phyloP scores from a whole-genome alignment of 2,329 filamentous ascomycete species.

The Talaromyces sp. region DNA sequence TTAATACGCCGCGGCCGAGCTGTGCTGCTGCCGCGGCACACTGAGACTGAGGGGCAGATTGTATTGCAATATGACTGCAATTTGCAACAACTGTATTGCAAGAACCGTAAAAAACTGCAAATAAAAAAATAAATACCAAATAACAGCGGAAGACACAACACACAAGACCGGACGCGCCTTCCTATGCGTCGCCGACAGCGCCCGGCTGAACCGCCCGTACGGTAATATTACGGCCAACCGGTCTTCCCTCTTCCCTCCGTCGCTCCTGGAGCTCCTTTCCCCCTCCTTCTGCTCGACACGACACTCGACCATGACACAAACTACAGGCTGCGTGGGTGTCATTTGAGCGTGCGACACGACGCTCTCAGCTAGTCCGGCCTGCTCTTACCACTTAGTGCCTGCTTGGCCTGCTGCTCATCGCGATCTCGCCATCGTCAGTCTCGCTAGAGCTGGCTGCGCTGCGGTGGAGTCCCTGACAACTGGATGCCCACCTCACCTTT shows the following conservation, averaged over 20 bases:
- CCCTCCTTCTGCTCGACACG: not conserved
- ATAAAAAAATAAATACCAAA: too few species aligned
- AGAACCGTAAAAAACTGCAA: too few species aligned
- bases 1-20: not conserved
- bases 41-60: too few species aligned
- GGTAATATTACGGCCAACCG: not conserved
- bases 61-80: not conserved
- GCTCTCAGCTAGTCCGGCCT: not conserved
- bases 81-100: not conserved
- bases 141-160: not conserved
- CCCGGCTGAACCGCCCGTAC: not conserved
- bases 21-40: too few species aligned
- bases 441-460: constrained; percentile 11
- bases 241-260: not conserved
- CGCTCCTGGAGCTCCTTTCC: not conserved
- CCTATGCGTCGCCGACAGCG: not conserved
- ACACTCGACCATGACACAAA: too few species aligned
- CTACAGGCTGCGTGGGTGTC: not conserved
- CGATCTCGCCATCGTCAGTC: not conserved
- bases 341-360: not conserved
- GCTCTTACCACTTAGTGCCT: not conserved
- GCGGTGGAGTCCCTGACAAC: constrained; percentile 21
- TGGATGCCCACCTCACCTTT: constrained; percentile 16
- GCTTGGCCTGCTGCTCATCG: not conserved
- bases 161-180: not conserved